These are phyloP conservation scores for Exophiala alcalophila DNA, from an alignment of 2,329 filamentous ascomycete genomes.

Conservation along the genomic window DNA sequence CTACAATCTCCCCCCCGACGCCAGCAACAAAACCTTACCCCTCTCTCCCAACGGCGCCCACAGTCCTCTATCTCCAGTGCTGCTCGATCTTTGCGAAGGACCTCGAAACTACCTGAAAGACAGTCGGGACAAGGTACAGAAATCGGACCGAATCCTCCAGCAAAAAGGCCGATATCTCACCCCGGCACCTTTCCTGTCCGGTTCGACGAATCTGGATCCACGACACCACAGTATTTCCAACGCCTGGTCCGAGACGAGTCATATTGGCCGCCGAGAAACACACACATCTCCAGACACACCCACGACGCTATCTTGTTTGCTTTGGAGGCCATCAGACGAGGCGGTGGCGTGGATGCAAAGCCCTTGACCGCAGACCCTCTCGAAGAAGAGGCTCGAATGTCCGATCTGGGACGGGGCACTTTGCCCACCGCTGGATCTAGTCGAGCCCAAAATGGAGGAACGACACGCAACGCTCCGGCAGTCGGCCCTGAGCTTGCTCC, in stretches of 20 bases:
- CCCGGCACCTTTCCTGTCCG: slow-evolving; percentile 12
- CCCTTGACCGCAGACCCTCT: slow-evolving; percentile 82
- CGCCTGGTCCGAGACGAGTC: slow-evolving; percentile 41
- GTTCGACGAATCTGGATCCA: slow-evolving; percentile 29
- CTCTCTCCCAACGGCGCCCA: slow-evolving; percentile 28
- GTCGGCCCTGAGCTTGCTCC: slow-evolving; percentile 47
- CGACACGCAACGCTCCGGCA: slow-evolving; percentile 45
- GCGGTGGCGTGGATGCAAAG: slow-evolving; percentile 40
- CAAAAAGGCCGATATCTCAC: slow-evolving; percentile 27
- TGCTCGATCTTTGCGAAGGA: slow-evolving; percentile 53
- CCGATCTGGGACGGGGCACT: slow-evolving; percentile 68
- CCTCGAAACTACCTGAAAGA: slow-evolving; percentile 49
- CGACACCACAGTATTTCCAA: slow-evolving; percentile 35
- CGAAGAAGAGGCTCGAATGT: slow-evolving; percentile 91
- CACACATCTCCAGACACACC: slow-evolving; percentile 75
- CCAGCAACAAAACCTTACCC: slow-evolving; percentile 29
- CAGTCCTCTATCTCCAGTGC: slow-evolving; percentile 54
- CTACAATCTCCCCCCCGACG: slow-evolving; percentile 25
- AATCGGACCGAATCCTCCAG: slow-evolving; percentile 28
- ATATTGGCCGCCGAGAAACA: slow-evolving; percentile 51
- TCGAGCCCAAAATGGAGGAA: slow-evolving; percentile 56
- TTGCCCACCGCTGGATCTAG: slow-evolving; percentile 52
- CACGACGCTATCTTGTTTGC: slow-evolving; percentile 88
- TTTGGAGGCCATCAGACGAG: slow-evolving; percentile 72
- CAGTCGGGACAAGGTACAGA: slow-evolving; percentile 41